Evolutionary conservation across 1,139 yeast genomes (phyloP).

Genomic region (Hyphopichia wangnamkhiaoensis): DNA sequence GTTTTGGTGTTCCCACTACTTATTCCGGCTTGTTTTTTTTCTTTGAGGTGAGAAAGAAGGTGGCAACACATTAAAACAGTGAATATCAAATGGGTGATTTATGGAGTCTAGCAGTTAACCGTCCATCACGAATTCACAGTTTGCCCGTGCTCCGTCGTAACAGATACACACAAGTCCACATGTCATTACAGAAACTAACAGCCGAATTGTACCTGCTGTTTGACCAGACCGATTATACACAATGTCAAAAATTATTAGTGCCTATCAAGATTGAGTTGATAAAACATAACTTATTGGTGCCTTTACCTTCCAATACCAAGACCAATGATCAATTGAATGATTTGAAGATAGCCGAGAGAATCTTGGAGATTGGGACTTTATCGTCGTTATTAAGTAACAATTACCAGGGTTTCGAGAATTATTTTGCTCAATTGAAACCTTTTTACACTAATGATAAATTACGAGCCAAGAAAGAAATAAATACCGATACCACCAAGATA

Average conservation of each 20-base stretch:
- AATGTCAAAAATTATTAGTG: constrained; percentile 63
- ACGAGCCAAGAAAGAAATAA: constrained; percentile 55
- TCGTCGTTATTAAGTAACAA: constrained; percentile 66
- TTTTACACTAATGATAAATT: constrained; percentile 58
- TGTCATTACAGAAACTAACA: constrained; percentile 57
- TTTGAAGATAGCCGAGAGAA: constrained; percentile 73
- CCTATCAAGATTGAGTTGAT: constrained; percentile 78
- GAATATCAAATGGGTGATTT: no score
- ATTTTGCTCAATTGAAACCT: constrained; percentile 73
- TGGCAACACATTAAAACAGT: no score
- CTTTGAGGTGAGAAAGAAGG: no score
- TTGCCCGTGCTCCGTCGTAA: no score
- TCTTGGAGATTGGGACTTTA: constrained; percentile 85
- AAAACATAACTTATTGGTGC: constrained; percentile 74
- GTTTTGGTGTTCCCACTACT: no score
- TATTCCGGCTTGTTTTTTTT: no score
- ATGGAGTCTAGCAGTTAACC: no score
- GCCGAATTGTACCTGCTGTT: constrained; percentile 67
- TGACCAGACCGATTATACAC: constrained; percentile 58
- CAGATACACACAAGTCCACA: constrained; percentile 10
- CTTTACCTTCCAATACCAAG: constrained; percentile 45
- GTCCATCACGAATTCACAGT: no score
- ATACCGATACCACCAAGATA: constrained; percentile 65
- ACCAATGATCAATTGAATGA: constrained; percentile 58
- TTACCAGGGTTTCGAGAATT: constrained; percentile 67